Base-by-base conservation (phyloP, 2,329 filamentous ascomycete species). In the Xylaria sp. region DNA sequence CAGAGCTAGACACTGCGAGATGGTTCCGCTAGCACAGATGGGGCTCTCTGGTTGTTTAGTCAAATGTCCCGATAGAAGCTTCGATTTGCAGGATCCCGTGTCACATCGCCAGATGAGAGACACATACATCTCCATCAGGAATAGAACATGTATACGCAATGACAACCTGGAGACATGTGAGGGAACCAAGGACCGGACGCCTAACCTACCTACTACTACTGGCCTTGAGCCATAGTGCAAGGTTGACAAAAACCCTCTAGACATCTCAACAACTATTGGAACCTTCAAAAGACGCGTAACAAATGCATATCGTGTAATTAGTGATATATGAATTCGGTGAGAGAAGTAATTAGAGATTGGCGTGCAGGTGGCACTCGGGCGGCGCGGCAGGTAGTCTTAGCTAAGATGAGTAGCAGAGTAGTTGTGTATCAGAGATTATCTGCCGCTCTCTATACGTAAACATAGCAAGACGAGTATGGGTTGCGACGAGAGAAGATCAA, bases 11-110 rank as follows among this genome's bases (percentile, higher is more conserved):
- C 48, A 56, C 20, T 17, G 28, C 31, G 38, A 63, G 20, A 20
- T 42, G 36, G 20, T 40, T 60, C 23, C 40, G 33, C 42, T 48
- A n/a, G 38, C 33, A 36, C 26, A 6, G 59, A 44, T 17, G 33
- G 31, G 40, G 46, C 42, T n/a, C 20, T 23, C 33, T 33, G 38
- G 28, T 53, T 58, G 61, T 31, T 61, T 46, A 65, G 28, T 20
- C 31, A 63, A 71, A 69, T 65, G 26, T 31, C 64, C 67, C 69
- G 64, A 69, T 59, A 33, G 42, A 63, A 60, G 54, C 54, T 51
- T 40, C 33, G 44, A 54, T 42, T 57, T 59, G 33, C 28, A 54
- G n/a, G 51, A 44, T 33, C 42, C 23, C 56, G 56, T 20, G 33
- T 54, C 36, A 33, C 26, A 51, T 56, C 57, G 56, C 33, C 33